Base-by-base conservation (phyloP, 2,329 filamentous ascomycete species). In the Paecilomyces sp. region DNA sequence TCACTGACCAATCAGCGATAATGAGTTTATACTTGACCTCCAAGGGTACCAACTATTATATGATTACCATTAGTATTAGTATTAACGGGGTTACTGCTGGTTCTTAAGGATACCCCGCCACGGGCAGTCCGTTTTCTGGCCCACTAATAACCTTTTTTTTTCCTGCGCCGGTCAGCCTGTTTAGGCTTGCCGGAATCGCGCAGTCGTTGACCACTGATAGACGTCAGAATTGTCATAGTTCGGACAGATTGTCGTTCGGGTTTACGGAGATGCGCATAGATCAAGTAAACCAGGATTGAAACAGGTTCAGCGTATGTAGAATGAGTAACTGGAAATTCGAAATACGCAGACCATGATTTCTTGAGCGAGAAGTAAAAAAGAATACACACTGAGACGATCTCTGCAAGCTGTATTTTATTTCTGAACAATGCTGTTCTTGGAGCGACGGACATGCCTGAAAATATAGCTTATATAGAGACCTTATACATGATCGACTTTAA, bases 401-500 rank as follows among this genome's bases (percentile, higher is more conserved):
- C 6, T 3, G 18, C n/a, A 6, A 47, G n/a, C 36, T 18, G n/a
- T 22, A 18, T 47, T 47, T 22, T 18, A 18, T 47, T 47, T 18
- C 41, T 47, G n/a, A 47, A 47, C 2, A 47, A 47, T 8, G 1
- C 15, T 47, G 6, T 7, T 15, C n/a, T 47, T 9, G 41, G n/a
- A n/a, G 41, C 8, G 3, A 18, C 3, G 9, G 13, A n/a, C 5
- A 18, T 6, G 0, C 22, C 22, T 22, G 22, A 22, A 22, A 18
- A 22, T 28, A 28, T 28, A 28, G 6, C 25, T 28, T 28, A 28
- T 28, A 28, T 53, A 53, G 9, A 13, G 15, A 28, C 13, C 30
- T 62, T 53, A 71, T 15, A 69, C 60, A 25, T 58, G 58, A 60
- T 80, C 75, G 62, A 88, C 87, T 28, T 77, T 79, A 56, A 90